Base-by-base conservation (phyloP, 2,329 filamentous ascomycete genomes). In the Zalaria obscura region DNA sequence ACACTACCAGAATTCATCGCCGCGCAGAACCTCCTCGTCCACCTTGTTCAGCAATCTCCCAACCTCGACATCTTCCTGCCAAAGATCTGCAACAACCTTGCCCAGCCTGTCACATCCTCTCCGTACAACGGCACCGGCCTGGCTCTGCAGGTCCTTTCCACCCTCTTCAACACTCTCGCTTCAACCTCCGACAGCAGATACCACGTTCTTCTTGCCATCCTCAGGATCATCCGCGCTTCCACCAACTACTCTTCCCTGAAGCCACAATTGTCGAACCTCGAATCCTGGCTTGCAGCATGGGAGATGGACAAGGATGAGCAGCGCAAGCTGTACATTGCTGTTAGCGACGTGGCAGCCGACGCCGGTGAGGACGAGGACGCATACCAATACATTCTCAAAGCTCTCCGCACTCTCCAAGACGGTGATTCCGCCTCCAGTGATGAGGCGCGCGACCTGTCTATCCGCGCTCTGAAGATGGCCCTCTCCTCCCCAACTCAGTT, bases 11-110 rank as follows among this genome's bases (percentile, higher is more conserved):
- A 96, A 65, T 91, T 95, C 62, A 88, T 86, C 46, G 82, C 89
- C 45, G 86, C 89, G 47, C 95, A 95, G 69, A 96, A 98, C 69
- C 81, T 96, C 53, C 80, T 98, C 62, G 80, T 96, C 58, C 85
- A 95, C 70, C 80, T 98, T 46, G 78, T 93, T 52, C 74, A 86
- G 55, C 85, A 93, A 67, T 85, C 87, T 45, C 77, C 83, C 54
- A 84, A 88, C 54, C 76, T 83, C 51, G 81, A 86, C 64, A 84
- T 83, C 66, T 83, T 91, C 69, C 79, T 98, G 50, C 83, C 85
- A 45, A 75, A 76, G 54, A 80, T 98, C 56, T 96, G 91, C 76
- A 73, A 79, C 56, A 89, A 93, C 67, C 83, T 98, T 58, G 77
- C 78, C 50, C 82, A 85, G 62, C 89, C 91, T 49, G 78, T 96